Conservation (phyloP, 2,329 filamentous ascomycete species). For the Epichloe sibirici region DNA sequence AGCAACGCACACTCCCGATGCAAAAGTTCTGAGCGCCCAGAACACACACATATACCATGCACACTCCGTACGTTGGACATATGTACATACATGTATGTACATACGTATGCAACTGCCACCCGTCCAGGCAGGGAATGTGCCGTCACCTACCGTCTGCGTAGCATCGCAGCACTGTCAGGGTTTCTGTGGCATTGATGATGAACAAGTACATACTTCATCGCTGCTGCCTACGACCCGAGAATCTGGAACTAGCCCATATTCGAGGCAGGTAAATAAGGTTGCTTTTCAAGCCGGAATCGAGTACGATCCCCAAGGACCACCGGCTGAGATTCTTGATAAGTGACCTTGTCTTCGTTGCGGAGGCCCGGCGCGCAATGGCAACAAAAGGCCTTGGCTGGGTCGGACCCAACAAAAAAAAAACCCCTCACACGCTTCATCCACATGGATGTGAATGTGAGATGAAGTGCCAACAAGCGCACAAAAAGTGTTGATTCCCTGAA, state of each 20-base stretch:
- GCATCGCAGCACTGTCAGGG: background rate
- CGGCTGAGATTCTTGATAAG: too few species aligned
- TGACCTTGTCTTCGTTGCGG: too few species aligned
- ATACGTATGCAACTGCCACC: background rate
- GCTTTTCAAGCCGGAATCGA: background rate
- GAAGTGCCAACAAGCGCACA: background rate
- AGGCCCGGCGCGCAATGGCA: too few species aligned
- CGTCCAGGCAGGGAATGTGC: background rate
- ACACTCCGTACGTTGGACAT: background rate
- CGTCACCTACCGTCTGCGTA: background rate
- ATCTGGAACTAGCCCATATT: background rate
- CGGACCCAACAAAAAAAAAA: too few species aligned
- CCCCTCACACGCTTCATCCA: too few species aligned
- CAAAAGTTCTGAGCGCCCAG: background rate
- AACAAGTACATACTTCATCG: background rate
- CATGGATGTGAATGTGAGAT: background rate
- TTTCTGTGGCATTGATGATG: background rate
- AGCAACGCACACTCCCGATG: background rate
- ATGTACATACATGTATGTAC: too few species aligned
- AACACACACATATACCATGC: too few species aligned
- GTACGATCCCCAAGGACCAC: background rate
- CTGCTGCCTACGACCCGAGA: conserved; percentile 1
- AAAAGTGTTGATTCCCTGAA: background rate
- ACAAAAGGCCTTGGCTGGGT: too few species aligned
- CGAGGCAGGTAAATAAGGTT: background rate